A percentile compares a stretch with the other conserved stretches of the same genome.
Evolutionary conservation across 257 asterid species (phyloP).

Genomic region (Primulina huaijiensis): DNA sequence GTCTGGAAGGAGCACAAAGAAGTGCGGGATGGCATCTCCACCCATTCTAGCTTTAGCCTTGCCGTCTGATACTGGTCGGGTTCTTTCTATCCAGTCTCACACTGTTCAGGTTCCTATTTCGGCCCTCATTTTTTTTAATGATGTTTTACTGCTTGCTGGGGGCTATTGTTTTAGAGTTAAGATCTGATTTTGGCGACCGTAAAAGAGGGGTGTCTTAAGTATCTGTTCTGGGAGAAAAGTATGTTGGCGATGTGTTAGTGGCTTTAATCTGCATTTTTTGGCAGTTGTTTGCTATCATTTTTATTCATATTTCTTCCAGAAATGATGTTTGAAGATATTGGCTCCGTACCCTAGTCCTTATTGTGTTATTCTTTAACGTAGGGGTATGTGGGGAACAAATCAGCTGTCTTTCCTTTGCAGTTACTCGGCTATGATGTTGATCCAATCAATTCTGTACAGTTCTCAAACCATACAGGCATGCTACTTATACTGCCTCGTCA

Average conservation of each 20-base stretch:
- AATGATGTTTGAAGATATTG: constrained; percentile 15
- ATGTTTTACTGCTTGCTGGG: constrained; percentile 7
- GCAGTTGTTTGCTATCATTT: neutral
- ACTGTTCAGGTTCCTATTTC: constrained; percentile 75
- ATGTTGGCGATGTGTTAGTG: neutral
- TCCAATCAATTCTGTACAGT: constrained; percentile 94
- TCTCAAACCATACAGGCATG: constrained; percentile 99
- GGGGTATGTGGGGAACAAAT: constrained; percentile 99
- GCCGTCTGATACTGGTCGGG: constrained; percentile 91
- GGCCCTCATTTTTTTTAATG: neutral
- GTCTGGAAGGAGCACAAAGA: constrained; percentile 35
- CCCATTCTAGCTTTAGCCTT: constrained; percentile 79
- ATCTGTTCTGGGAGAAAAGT: neutral
- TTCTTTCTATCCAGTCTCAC: constrained; percentile 92
- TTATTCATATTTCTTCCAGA: constrained; percentile 13
- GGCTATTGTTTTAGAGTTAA: neutral
- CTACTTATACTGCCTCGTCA: constrained; percentile 48
- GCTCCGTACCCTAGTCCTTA: constrained; percentile 21
- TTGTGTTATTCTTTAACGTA: constrained; percentile 26
- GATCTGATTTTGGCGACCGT: constrained; percentile 7
- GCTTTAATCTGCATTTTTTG: constrained; percentile 21
- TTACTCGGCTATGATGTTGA: constrained; percentile 95
- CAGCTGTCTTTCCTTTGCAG: constrained; percentile 97
- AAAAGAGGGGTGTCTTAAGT: neutral
- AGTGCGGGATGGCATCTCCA: constrained; percentile 67